A percentile compares a stretch with the other conserved stretches of the same genome.
Conservation (phyloP, 495 filamentous ascomycete species). For the Penicillium waksmanii region DNA sequence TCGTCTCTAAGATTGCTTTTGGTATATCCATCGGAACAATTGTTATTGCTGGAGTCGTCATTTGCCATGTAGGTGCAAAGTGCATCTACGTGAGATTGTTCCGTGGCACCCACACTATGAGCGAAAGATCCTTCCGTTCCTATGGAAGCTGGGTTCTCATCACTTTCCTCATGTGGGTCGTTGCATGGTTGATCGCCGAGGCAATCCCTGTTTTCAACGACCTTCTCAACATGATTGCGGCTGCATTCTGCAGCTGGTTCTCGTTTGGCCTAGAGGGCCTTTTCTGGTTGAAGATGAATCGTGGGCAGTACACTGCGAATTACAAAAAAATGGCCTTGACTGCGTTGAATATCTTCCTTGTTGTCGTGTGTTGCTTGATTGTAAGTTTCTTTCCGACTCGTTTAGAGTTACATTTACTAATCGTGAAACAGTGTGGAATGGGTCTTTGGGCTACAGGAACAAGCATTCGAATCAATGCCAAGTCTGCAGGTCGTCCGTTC, state of each 20-base stretch:
- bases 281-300: conserved; percentile 53
- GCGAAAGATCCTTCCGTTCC: conserved; percentile 52
- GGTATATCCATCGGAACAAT: conserved; percentile 75
- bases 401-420: not conserved
- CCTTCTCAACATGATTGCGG: conserved; percentile 50
- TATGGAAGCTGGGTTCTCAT: conserved; percentile 60
- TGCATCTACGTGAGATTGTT: conserved; percentile 67
- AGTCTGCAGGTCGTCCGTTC: not conserved
- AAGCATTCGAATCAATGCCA: conserved; percentile 3
- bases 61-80: conserved; percentile 60
- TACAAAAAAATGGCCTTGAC: conserved; percentile 50
- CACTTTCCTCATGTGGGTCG: conserved; percentile 56
- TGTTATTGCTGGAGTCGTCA: conserved; percentile 69
- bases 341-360: conserved; percentile 51
- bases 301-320: conserved; percentile 48
- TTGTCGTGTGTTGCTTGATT: conserved; percentile 52
- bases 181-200: conserved; percentile 71
- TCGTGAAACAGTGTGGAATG: conserved; percentile 37
- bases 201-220: conserved; percentile 72
- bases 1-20: conserved; percentile 72
- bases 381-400: conserved; percentile 22
- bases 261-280: conserved; percentile 36
- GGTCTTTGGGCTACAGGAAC: conserved; percentile 26
- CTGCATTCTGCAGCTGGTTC: conserved; percentile 45
- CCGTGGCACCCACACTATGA: conserved; percentile 55